Conservation (phyloP, 1,284 basidiomycete species). For the Tylopilus sp. region DNA sequence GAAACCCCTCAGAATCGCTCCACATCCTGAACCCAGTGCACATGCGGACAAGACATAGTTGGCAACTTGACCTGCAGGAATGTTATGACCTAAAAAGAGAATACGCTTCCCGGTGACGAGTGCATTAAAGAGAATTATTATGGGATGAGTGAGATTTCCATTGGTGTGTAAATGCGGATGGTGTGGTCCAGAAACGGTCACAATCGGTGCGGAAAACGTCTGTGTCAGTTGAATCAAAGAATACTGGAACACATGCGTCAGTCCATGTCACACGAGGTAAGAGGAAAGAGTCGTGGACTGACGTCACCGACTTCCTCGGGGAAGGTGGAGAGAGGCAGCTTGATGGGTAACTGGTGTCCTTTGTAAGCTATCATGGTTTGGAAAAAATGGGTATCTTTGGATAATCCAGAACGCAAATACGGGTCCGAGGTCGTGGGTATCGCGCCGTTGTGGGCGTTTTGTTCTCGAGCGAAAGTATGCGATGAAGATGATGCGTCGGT, state of each 20-base stretch:
- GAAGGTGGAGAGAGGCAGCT: slow-evolving; percentile 82
- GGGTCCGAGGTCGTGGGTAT: slow-evolving; percentile 43
- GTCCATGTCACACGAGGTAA: neutral
- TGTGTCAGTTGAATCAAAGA: slow-evolving; percentile 89
- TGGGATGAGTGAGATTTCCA: slow-evolving; percentile 85
- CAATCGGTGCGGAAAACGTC: slow-evolving; percentile 73
- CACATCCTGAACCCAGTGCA: slow-evolving; percentile 87
- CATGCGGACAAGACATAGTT: slow-evolving; percentile 91
- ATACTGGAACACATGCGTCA: slow-evolving; percentile 54
- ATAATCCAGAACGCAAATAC: slow-evolving; percentile 46
- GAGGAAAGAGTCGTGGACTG: slow-evolving; percentile 32
- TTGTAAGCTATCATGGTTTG: slow-evolving; percentile 82
- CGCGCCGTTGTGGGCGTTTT: slow-evolving; percentile 25
- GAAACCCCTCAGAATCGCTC: slow-evolving; percentile 79
- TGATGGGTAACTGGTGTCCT: slow-evolving; percentile 76
- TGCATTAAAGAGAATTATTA: slow-evolving; percentile 94
- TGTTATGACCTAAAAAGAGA: slow-evolving; percentile 87
- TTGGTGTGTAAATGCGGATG: slow-evolving; percentile 93
- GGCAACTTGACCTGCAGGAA: slow-evolving; percentile 84
- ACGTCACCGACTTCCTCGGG: slow-evolving; percentile 96
- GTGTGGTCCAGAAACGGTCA: slow-evolving; percentile 67
- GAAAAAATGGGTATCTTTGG: slow-evolving; percentile 91
- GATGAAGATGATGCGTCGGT: slow-evolving; percentile 72
- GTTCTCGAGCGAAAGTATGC: slow-evolving; percentile 25
- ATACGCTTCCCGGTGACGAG: slow-evolving; percentile 91